Percentiles rank a stretch among this genome's conserved stretches.
These are phyloP conservation scores for Blepharisma japonicum DNA, from an alignment of 73 alveolate genomes.

Conservation along the genomic window DNA sequence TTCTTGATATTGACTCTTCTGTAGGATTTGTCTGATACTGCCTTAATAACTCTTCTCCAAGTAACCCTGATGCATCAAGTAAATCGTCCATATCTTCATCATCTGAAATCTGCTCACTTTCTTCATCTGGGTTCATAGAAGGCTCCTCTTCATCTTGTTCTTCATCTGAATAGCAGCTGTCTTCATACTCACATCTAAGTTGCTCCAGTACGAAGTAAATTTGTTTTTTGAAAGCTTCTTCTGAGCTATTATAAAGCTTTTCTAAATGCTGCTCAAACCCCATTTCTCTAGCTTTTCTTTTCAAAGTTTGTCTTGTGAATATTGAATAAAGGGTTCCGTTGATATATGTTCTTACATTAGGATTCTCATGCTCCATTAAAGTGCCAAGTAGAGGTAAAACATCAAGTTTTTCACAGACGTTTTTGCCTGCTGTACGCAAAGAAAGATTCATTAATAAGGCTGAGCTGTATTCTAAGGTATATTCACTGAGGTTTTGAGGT, in stretches of 20 bases:
- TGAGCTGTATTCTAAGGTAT: conserved; percentile 64
- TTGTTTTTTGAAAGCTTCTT: conserved; percentile 57
- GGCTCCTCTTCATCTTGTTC: conserved; percentile 61
- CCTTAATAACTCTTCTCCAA: conserved; percentile 8
- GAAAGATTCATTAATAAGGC: conserved; percentile 68
- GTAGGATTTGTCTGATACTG: conserved; percentile 5
- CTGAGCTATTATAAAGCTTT: conserved; percentile 45
- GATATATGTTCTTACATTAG: conserved; percentile 51
- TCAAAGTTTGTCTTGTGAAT: conserved; percentile 49
- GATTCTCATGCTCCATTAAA: conserved; percentile 37
- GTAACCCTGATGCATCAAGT: conserved; percentile 7
- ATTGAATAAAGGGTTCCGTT: conserved; percentile 70
- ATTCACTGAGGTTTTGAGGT: conserved; percentile 34
- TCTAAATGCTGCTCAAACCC: conserved; percentile 55
- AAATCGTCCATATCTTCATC: conserved; percentile 49
- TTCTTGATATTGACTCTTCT: background rate
- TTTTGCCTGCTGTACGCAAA: conserved; percentile 55
- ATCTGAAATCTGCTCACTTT: conserved; percentile 37
- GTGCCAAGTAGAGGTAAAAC: conserved; percentile 31
- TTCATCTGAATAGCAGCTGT: conserved; percentile 48
- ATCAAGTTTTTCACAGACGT: conserved; percentile 55
- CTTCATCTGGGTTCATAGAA: conserved; percentile 45
- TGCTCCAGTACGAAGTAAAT: conserved; percentile 56
- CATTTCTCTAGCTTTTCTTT: conserved; percentile 59
- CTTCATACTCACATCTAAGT: conserved; percentile 52